Base-by-base conservation (phyloP, 2,329 filamentous ascomycete species). In the Mycosphaerella arachidis region DNA sequence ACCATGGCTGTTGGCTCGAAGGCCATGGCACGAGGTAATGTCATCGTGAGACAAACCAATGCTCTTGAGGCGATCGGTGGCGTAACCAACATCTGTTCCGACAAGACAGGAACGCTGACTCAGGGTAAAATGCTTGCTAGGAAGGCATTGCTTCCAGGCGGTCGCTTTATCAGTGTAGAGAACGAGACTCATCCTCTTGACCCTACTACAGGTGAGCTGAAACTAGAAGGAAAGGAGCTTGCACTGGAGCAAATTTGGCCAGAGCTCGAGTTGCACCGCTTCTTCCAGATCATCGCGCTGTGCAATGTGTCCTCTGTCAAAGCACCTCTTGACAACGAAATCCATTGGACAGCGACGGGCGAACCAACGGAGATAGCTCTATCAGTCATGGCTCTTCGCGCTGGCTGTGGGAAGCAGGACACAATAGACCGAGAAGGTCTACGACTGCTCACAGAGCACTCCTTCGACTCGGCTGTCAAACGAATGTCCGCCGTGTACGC, bases 301-400 rank as follows among this genome's bases (percentile, higher is more conserved):
- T 86, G 85, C 53, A 89, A 89, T 65, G 75, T 89, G 20, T 84
- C 86, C 1, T 81, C 80, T 29, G 81, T 86, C 4, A 76, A 76
- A 50, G 68, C 81, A 82, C 65, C 66, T 2, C 59, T 63, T 24
- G 76, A 82, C 57, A 75, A 75, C 51, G 76, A 82, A 12, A 77
- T 79, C 12, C 76, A 80, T 37, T 89, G 86, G 86, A 79, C 82
- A 56, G 84, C 82, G 78, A 83, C 65, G 35, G 86, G 86, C 27
- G 86, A 88, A 63, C 85, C 85, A 0, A 90, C 87, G 0, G 87
- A 90, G 66, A 88, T 90, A 61, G 87, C 87, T 1, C 86, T 90
- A 31, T 86, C 90, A 65, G 87, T 90, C 0, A 88, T 90, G 70
- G 86, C 86, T 6, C 84, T 82, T 57, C 83, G 87, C 9, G 89